Evolutionary conservation across 2,329 filamentous ascomycete species (phyloP), one percentile per base, ranked within the genome.

Genomic region (Pleurostoma richardsiae): DNA sequence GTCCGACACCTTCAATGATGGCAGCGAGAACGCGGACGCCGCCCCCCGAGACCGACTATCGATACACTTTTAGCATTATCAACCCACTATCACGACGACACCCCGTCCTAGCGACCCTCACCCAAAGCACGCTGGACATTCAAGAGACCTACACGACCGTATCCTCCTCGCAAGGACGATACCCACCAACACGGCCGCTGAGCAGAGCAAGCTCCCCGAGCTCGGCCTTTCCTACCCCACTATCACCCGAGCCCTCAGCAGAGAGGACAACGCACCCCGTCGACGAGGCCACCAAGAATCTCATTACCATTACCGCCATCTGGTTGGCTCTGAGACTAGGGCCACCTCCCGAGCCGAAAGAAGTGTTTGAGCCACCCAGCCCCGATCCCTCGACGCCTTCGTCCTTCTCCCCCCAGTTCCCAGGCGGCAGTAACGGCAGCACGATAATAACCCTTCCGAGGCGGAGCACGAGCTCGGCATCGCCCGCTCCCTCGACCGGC

Each of bases 61-160:
- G 44, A 42, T 91, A 84, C 69, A 88, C 82, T 6, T 92, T 92
- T 61, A 90, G 85, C 67, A 80, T 89, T 51, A 83, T 92, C 56
- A 80, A 86, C 54, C 80, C 86, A 0, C 76, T 77, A 41, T 80
- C 78, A 6, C 74, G 85, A 31, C 80, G 84, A 10, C 88, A 92
- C 59, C 87, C 88, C 4, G 80, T 91, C 57, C 77, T 91, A 66
- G 88, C 85, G 1, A 80, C 76, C 3, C 71, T 92, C 40, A 83
- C 79, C 4, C 74, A 75, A 10, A 72, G 74, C 4, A 79, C 75
- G 10, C 76, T 92, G 30, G 82, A 88, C 43, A 78, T 92, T 42
- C 79, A 82, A 49, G 83, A 91, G 53, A 74, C 72, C 3, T 91
- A 89, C 60, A 79, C 72, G 4, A 75, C 77, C 0, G 68, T 82